Percentiles rank a stretch among this genome's conserved stretches.
Conservation (phyloP, 2,329 filamentous ascomycete genomes). For the Teratosphaeriaceae sp. region DNA sequence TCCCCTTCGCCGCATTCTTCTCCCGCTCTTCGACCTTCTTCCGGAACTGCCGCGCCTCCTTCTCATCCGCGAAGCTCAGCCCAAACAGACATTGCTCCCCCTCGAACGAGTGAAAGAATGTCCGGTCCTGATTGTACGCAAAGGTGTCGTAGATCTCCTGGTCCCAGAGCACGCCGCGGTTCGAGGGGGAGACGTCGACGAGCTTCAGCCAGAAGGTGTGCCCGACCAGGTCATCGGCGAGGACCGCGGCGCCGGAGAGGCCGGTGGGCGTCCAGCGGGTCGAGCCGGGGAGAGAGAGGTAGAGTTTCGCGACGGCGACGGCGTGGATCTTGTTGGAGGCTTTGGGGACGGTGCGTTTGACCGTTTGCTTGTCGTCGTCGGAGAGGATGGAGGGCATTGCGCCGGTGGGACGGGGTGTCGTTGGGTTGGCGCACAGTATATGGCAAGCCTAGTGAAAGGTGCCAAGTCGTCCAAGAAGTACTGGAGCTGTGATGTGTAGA, state of each 20-base stretch:
- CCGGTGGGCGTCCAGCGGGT: conserved; percentile 91
- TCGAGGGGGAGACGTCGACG: conserved; percentile 84
- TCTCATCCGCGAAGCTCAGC: conserved; percentile 91
- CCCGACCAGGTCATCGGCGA: conserved; percentile 89
- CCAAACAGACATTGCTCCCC: conserved; percentile 86
- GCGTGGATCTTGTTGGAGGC: conserved; percentile 95
- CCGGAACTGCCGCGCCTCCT: conserved; percentile 92
- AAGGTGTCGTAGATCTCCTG: conserved; percentile 97
- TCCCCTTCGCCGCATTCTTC: conserved; percentile 89
- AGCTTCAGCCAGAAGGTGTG: conserved; percentile 97
- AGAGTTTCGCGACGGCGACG: conserved; percentile 86
- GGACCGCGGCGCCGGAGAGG: conserved; percentile 81
- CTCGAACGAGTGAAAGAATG: conserved; percentile 97
- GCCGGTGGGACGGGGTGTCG: background rate
- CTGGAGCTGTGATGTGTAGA: too few relatives aligned
- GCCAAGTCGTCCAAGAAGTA: conserved; percentile 3
- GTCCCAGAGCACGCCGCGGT: conserved; percentile 87
- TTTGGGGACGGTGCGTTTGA: conserved; percentile 91
- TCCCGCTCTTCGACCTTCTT: conserved; percentile 97
- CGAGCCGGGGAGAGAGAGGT: conserved; percentile 81
- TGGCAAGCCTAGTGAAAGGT: conserved; percentile 14
- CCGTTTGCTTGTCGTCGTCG: conserved; percentile 92
- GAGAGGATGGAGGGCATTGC: conserved; percentile 54
- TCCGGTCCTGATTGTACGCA: conserved; percentile 91
- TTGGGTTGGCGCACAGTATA: background rate